Evolutionary conservation across 2,329 filamentous ascomycete genomes (phyloP).

Genomic region (Diaporthe destruens): DNA sequence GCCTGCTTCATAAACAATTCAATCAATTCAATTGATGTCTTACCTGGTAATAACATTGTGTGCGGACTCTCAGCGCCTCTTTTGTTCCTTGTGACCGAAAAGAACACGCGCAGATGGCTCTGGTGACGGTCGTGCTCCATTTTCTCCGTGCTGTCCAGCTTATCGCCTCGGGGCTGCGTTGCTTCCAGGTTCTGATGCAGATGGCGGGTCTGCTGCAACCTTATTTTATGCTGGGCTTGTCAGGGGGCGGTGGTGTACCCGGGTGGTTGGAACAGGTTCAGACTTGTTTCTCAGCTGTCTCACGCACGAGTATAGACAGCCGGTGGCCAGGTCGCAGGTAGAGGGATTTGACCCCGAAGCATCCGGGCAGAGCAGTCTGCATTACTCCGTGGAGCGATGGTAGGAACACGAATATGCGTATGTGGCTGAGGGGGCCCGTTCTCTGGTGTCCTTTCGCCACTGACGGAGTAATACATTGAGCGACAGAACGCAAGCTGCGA

Average conservation of each 20-base stretch:
- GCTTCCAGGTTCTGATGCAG: neutral
- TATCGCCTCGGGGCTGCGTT: neutral
- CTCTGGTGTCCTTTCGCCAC: slow-evolving; percentile 20
- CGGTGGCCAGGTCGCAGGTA: neutral
- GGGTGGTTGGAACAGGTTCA: neutral
- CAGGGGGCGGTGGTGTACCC: neutral
- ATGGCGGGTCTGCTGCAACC: neutral
- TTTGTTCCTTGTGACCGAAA: neutral
- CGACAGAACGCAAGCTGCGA: neutral
- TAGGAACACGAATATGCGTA: slow-evolving; percentile 6
- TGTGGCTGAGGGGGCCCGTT: slow-evolving; percentile 8
- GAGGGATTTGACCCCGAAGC: neutral
- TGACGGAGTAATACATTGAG: neutral
- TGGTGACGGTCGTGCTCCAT: neutral
- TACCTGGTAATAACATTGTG: neutral
- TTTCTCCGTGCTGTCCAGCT: neutral
- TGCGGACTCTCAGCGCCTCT: neutral
- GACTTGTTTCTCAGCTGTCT: neutral
- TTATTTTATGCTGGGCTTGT: neutral
- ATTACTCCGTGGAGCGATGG: neutral
- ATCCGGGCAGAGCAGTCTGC: slow-evolving; percentile 4
- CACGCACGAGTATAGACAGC: neutral
- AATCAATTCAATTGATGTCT: slow-evolving; percentile 10
- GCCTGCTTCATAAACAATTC: slow-evolving; percentile 26
- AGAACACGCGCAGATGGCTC: neutral